Evolutionary conservation across 345 rosid genomes (phyloP), one percentile per base, ranked within the genome.

Genomic region (Angophora floribunda): DNA sequence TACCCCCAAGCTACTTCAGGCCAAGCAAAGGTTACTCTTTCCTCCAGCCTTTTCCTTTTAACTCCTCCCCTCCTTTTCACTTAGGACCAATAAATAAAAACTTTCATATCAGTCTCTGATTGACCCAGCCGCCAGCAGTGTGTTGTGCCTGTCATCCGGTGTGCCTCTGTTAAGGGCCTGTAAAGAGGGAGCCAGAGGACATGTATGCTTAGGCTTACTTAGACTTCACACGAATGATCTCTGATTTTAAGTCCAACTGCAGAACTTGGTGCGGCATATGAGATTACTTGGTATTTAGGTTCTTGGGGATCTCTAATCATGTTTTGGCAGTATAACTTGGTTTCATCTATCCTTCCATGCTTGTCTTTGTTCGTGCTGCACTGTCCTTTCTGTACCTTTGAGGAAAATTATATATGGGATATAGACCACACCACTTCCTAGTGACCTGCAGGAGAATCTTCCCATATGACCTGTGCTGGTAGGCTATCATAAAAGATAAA

Each of bases 1-100:
- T 86, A 96, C 99, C 87, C 94, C 97, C 65, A 95, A 94, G 91
- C 95, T 97, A 52, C 90, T 92, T 49, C 87, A 94, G 89, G 98
- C 99, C 87, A 96, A 90, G 88, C 88, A 98, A 70, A 97, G 98
- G 99, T 96, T 59, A 61, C 50, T 86, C 70, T 45, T 51, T 57
- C 86, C 41, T 26, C 44, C 80, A 22, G 75, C 50, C 61, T 85
- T 86, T 55, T 45, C 75, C 28, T 50, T 65, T 52, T 32, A 32
- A 50, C 52, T 51, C 32, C 6, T 75, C 26, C 49, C 45, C 45
- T 26, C 49, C 41, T 41, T 49, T 75, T 75, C 24, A 28, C 28
- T 75, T 75, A 19, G 84, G 84, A 75, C 15, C 49, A 75, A 75
- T 75, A 19, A 41, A 41, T 49, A 75, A 63, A 63, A 75, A 28